phyloP scores from a whole-genome alignment of 2,329 filamentous ascomycete species.

The Parastagonospora avenae region DNA sequence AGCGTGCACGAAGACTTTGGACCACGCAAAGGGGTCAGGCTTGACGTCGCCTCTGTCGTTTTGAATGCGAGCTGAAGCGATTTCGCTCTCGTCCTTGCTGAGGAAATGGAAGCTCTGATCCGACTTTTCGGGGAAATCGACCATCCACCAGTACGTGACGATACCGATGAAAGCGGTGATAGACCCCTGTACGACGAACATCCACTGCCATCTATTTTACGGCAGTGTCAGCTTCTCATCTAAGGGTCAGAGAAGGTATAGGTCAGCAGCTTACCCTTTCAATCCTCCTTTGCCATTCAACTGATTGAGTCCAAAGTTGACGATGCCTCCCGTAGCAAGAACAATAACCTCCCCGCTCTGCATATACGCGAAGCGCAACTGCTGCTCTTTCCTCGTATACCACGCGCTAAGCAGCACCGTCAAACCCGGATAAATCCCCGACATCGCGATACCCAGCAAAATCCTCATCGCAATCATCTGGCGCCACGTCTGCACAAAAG shows the following conservation, averaged over 20 bases:
- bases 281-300: conserved; percentile 62
- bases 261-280: too few species aligned
- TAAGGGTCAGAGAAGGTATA: too few species aligned
- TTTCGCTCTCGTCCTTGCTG: conserved; percentile 58
- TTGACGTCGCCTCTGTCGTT: conserved; percentile 65
- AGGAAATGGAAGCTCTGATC: conserved; percentile 64
- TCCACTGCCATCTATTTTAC: conserved; percentile 76
- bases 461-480: conserved; percentile 72
- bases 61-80: conserved; percentile 64
- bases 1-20: conserved; percentile 61
- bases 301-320: conserved; percentile 72
- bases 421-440: conserved; percentile 46
- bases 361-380: conserved; percentile 68
- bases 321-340: conserved; percentile 68
- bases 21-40: conserved; percentile 61
- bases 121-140: conserved; percentile 69
- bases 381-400: conserved; percentile 69
- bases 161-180: conserved; percentile 64
- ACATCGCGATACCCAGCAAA: conserved; percentile 68
- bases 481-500: conserved; percentile 69
- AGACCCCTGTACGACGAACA: conserved; percentile 70
- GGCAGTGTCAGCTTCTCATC: too few species aligned
- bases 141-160: conserved; percentile 71
- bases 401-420: conserved; percentile 65
- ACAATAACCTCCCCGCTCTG: conserved; percentile 69